phyloP scores from a whole-genome alignment of 2,329 filamentous ascomycete species.

The Colletotrichum ledebouriae region DNA sequence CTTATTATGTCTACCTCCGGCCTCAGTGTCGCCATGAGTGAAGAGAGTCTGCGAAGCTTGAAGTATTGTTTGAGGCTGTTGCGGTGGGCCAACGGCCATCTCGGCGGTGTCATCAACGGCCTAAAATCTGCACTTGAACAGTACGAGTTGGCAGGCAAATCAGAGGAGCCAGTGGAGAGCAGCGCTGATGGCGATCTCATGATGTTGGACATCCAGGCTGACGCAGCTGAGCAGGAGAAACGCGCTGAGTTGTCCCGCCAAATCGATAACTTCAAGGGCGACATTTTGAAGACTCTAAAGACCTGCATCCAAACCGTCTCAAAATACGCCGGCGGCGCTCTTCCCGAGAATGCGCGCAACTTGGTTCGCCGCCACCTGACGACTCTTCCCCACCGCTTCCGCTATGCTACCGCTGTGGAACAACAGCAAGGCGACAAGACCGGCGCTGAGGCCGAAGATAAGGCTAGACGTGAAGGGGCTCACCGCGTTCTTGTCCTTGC shows the following conservation, averaged over 20 bases:
- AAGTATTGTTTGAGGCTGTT: constrained; percentile 88
- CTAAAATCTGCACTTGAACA: constrained; percentile 83
- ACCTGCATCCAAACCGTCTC: constrained; percentile 88
- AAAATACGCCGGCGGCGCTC: constrained; percentile 88
- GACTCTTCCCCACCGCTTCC: constrained; percentile 86
- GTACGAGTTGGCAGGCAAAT: constrained; percentile 72
- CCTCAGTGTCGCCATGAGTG: constrained; percentile 90
- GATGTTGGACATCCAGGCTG: constrained; percentile 44
- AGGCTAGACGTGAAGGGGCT: constrained; percentile 68
- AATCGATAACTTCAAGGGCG: constrained; percentile 76
- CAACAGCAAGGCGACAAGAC: constrained; percentile 49
- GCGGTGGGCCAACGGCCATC: constrained; percentile 83
- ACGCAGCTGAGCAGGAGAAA: constrained; percentile 51
- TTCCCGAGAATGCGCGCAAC: constrained; percentile 88
- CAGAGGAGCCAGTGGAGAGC: not conserved
- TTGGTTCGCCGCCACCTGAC: constrained; percentile 88
- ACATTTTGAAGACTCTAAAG: constrained; percentile 84
- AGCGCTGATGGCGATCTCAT: constrained; percentile 45
- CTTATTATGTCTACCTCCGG: constrained; percentile 92
- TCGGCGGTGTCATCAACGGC: constrained; percentile 80
- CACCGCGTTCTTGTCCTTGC: constrained; percentile 88
- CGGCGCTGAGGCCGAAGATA: constrained; percentile 52
- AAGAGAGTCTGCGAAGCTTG: constrained; percentile 85
- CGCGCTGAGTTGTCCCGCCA: constrained; percentile 67
- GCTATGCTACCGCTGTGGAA: constrained; percentile 72